phyloP scores from a whole-genome alignment of 2,329 filamentous ascomycete species.

The Cyphellophora attinorum region DNA sequence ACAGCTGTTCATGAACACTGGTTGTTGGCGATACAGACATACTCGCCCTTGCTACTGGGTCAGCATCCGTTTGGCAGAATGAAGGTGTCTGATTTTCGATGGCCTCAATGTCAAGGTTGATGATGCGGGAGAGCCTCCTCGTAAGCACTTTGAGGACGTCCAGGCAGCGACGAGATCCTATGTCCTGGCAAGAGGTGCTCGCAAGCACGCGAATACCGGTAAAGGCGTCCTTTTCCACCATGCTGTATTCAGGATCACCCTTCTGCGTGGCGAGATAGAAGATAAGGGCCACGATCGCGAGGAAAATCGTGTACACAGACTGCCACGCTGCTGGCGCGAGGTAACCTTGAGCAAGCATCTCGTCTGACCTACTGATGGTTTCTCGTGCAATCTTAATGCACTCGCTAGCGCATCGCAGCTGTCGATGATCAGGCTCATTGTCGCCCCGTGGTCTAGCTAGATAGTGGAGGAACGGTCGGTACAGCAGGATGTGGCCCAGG shows the following conservation, averaged over 20 bases:
- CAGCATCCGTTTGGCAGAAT: not conserved
- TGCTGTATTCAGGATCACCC: conserved; percentile 5
- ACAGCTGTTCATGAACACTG: conserved; percentile 1
- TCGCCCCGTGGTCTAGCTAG: conserved; percentile 10
- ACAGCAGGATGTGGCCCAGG: conserved; percentile 18
- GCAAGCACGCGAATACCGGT: conserved; percentile 10
- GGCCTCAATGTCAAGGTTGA: conserved; percentile 9
- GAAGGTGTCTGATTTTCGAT: conserved; percentile 1
- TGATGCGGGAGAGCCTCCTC: conserved; percentile 6
- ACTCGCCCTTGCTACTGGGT: not conserved
- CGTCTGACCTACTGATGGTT: conserved; percentile 9
- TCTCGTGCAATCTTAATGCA: conserved; percentile 10
- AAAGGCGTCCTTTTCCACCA: conserved; percentile 9
- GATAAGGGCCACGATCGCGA: conserved; percentile 9
- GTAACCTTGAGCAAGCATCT: conserved; percentile 9
- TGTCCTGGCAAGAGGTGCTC: conserved; percentile 11
- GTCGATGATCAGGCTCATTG: conserved; percentile 5
- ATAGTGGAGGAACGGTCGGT: conserved; percentile 17
- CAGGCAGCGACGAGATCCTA: conserved; percentile 10
- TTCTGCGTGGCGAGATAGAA: conserved; percentile 12
- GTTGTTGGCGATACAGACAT: not conserved
- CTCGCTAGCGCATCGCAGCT: conserved; percentile 7
- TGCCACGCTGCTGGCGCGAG: conserved; percentile 12
- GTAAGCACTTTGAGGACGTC: conserved; percentile 11
- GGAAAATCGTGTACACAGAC: conserved; percentile 13